These are phyloP conservation scores for Macrophomina phaseolina DNA, from an alignment of 2,329 filamentous ascomycete species.

Conservation along the genomic window DNA sequence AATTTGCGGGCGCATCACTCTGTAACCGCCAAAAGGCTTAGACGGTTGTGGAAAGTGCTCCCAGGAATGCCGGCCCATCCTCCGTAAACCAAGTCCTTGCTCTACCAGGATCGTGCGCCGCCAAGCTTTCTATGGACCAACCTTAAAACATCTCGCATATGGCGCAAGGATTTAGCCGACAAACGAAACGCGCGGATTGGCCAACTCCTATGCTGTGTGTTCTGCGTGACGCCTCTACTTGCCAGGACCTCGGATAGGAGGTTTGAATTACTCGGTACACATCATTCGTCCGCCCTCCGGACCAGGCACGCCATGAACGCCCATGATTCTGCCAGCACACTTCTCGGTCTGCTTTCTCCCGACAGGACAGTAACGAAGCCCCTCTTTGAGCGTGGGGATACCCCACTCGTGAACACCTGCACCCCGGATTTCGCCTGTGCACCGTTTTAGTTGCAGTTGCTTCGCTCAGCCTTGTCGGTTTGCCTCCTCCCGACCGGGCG, in stretches of 20 bases:
- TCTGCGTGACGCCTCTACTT: background rate
- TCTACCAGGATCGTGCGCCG: constrained; percentile 8
- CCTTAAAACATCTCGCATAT: constrained; percentile 24
- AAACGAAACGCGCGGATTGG: background rate
- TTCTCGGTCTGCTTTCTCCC: constrained; percentile 18
- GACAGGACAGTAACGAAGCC: background rate
- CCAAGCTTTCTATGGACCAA: constrained; percentile 15
- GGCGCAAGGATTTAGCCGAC: constrained; percentile 11
- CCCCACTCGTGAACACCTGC: background rate
- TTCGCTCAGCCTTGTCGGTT: background rate
- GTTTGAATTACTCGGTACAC: constrained; percentile 1
- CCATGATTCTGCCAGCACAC: background rate
- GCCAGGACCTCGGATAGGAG: background rate
- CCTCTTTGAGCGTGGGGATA: constrained; percentile 10
- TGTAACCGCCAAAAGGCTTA: constrained; percentile 1
- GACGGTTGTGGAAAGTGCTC: background rate
- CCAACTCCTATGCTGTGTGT: constrained; percentile 5
- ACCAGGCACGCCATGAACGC: background rate
- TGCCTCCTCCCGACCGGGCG: constrained; percentile 2
- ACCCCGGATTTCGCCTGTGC: constrained; percentile 16
- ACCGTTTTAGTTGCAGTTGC: background rate
- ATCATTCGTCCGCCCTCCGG: background rate
- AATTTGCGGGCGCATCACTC: background rate
- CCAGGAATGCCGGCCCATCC: constrained; percentile 9
- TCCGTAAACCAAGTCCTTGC: background rate